Evolutionary conservation across 345 rosid species (phyloP), one percentile per base, ranked within the genome.

Genomic region (Boechera divaricarpa): DNA sequence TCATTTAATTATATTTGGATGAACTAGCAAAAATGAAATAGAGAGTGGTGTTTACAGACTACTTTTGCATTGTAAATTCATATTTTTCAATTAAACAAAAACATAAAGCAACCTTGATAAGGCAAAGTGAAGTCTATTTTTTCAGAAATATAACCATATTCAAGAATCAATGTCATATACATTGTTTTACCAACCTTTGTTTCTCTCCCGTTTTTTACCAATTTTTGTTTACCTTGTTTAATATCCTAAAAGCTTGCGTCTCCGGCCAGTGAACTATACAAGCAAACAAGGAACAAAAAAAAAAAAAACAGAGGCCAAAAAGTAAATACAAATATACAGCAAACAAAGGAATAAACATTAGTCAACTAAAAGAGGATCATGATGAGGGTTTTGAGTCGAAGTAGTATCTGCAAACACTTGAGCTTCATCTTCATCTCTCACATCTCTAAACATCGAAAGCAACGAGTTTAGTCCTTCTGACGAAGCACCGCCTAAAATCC

Each of bases 401-500:
- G 74, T 26, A 61, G 74, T 33, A 68, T 79, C 73, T 39, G 63
- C 68, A 41, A 78, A 79, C 59, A 62, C 78, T 67, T 83, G 87
- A 44, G 77, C 90, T 74, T 83, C 97, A 31, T 89, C 90, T 79
- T 86, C 98, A 49, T 91, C 99, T 84, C 98, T 91, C 69, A 85
- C 84, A 67, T 91, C 96, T 83, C 96, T 90, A 74, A 96, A 96
- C 83, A 93, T 92, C 6, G 98, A 93, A 41, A 90, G 83, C 63
- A 96, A 85, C 1, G 98, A 87, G 87, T 86, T 96, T 36, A 90
- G 75, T 44, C 98, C 91, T 82, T 96, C 95, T 2, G 89, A 85
- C 13, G 99, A 91, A 58, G 98, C 98, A 65, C 98, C 99, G 21
- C 99, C 98, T 77, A 96, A 72, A 76, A 96, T 93, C 97, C 97